Evolutionary conservation across 1,284 basidiomycete species (phyloP).

Genomic region (Fomitopsis pinicola): DNA sequence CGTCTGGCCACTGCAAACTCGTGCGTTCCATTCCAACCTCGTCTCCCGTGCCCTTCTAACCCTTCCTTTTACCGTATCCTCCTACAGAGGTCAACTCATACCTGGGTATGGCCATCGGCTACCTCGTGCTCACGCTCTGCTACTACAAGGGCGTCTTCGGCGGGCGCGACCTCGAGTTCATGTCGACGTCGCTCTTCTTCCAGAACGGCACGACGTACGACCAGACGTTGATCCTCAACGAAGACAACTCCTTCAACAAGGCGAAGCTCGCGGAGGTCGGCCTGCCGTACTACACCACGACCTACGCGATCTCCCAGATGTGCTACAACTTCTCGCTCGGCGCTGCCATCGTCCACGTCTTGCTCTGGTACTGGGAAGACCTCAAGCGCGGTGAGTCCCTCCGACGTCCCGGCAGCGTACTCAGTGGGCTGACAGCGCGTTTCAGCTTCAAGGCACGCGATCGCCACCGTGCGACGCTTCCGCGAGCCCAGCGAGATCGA

Average conservation of each 20-base stretch:
- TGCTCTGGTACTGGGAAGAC: conserved; percentile 50
- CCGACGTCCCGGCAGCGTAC: neutral
- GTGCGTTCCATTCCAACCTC: conserved; percentile 24
- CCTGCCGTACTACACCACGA: conserved; percentile 46
- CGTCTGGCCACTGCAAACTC: conserved; percentile 47
- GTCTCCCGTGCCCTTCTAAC: neutral
- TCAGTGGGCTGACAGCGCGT: neutral
- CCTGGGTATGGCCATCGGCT: conserved; percentile 47
- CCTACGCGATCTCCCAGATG: conserved; percentile 45
- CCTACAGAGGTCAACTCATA: conserved; percentile 36
- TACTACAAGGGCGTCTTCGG: conserved; percentile 50
- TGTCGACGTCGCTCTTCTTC: conserved; percentile 46
- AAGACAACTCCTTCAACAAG: conserved; percentile 37
- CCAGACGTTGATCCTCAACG: conserved; percentile 40
- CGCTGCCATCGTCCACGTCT: conserved; percentile 43
- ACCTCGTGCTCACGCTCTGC: conserved; percentile 39
- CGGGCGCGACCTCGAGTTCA: conserved; percentile 42
- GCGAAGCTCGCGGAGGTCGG: conserved; percentile 35
- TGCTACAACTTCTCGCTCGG: conserved; percentile 48
- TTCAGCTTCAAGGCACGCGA: conserved; percentile 27
- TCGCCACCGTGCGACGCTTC: conserved; percentile 39
- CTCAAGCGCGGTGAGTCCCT: conserved; percentile 25
- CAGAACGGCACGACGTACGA: conserved; percentile 39
- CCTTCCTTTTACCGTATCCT: neutral
- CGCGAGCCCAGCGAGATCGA: conserved; percentile 36